Evolutionary conservation across 202 grass and related monocot species (phyloP), one percentile per base, ranked within the genome.

Genomic region (Panicum virgatum): DNA sequence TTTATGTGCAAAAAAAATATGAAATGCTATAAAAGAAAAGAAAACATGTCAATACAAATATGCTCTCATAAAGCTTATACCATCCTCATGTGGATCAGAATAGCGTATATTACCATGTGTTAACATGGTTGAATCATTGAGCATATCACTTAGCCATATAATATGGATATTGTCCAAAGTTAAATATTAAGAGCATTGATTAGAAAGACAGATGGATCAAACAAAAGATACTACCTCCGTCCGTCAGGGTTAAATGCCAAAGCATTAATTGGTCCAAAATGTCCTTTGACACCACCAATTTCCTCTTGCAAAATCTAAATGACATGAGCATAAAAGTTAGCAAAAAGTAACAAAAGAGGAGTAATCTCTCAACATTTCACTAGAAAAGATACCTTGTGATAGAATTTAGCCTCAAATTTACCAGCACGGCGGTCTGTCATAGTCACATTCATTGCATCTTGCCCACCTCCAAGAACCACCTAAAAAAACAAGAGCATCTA

Each of bases 321-420:
- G 7, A 82, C 47, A 63, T 0, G 20, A 40, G 39, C 67, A 30
- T 10, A 22, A 3, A 42, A 60, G 26, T 18, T 32, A 72, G 45
- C 7, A 32, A 25, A 58, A 45, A 16, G 5, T 18, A 32, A 70
- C 34, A 29, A 0, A 66, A 40, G 36, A 18, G 15, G 3, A 46
- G 11, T 12, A 80, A 20, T 12, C 3, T 29, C 3, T 5, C 2
- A 20, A 69, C 10, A 37, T 40, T 42, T 0, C 34, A 14, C 10
- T 45, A 18, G 5, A 29, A 51, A 64, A 57, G 36, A 81, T 27
- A 94, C 89, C 93, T 99, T 96, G 66, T 96, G 89, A 78, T 88
- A 94, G 78, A 99, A 99, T 75, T 94, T 94, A 14, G 96, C 96
- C 79, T 99, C 96, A 61, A 96, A 99, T 85, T 99, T 96, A 43